Base-by-base conservation (phyloP, 441 rosid species). In the Oxalis stricta region DNA sequence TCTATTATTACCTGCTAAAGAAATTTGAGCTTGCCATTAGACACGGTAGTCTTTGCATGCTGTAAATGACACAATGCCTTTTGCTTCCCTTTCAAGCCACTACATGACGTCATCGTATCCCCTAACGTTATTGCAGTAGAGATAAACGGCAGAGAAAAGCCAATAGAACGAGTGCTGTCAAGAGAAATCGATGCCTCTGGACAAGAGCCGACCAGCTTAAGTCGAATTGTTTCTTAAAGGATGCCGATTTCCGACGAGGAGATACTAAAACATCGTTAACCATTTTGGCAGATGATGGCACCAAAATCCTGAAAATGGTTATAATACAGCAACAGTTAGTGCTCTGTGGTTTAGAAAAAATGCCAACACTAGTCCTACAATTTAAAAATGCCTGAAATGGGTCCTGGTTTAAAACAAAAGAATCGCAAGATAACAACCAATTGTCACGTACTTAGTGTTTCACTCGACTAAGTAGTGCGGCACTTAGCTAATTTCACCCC, bases 61-160 rank as follows among this genome's bases (percentile, higher is more conserved):
- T 26, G 10, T 26, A 26, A 26, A 6, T 26, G 31, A 26, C 31
- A 26, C 31, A 26, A 26, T 6, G 2, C 31, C 10, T 6, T 26
- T 26, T 26, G 2, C 10, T 8, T 5, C 7, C 92, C 92, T 0
- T 59, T 44, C 66, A 82, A 60, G 5, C 75, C 82, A 2, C 84
- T 64, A 59, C 95, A 85, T 26, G 31, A 24, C n/a, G n/a, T n/a
- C 28, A 4, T 8, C 0, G 61, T 40, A 8, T 72, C 64, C 16
- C 92, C 96, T 55, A 89, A 50, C 10, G 98, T 89, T 50, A 85
- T 55, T 1, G 98, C 94, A 38, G 58, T 89, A 85, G 46, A 89
- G 84, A 61, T 85, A 85, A 53, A 89, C 40, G 7, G 96, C 94
- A 89, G 39, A 85, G 79, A 49, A 82, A 79, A n/a, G 64, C 60